These are phyloP conservation scores for Alternaria solani DNA, from an alignment of 2,329 filamentous ascomycete genomes.

Conservation along the genomic window DNA sequence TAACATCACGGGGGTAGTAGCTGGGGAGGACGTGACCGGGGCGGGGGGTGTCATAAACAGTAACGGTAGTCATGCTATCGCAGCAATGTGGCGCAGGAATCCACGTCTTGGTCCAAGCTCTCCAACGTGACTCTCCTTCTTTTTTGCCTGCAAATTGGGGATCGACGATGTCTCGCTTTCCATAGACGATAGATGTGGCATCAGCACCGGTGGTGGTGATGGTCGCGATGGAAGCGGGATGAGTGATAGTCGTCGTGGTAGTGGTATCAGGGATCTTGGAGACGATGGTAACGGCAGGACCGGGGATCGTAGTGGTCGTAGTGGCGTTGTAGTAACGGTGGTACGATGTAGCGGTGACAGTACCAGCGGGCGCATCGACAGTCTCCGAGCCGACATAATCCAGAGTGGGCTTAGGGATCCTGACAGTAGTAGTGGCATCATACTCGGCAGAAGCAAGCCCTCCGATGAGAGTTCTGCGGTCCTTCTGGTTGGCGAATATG, in stretches of 20 bases:
- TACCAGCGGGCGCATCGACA: not conserved
- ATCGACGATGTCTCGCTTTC: not conserved
- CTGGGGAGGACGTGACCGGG: not conserved
- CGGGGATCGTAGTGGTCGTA: not conserved
- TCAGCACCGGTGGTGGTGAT: not conserved
- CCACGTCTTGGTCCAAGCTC: not conserved
- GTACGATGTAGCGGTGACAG: not conserved
- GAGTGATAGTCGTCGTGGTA: not conserved
- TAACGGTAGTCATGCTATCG: not conserved
- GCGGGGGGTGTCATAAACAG: not conserved
- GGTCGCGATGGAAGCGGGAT: not conserved
- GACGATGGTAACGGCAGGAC: not conserved
- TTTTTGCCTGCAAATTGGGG: not conserved
- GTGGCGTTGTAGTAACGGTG: not conserved
- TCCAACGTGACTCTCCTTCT: not conserved
- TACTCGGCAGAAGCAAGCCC: not conserved
- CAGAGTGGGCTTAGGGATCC: not conserved
- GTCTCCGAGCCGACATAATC: not conserved
- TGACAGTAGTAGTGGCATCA: not conserved
- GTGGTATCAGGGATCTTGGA: not conserved
- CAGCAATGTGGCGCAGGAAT: not conserved
- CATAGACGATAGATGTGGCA: not conserved
- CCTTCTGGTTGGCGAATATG: not conserved
- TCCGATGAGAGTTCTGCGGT: not conserved
- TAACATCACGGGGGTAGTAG: not conserved